A percentile compares a stretch with the other conserved stretches of the same genome.
Conservation (phyloP, 768 basidiomycete species). For the Pulveroboletus ravenelii region DNA sequence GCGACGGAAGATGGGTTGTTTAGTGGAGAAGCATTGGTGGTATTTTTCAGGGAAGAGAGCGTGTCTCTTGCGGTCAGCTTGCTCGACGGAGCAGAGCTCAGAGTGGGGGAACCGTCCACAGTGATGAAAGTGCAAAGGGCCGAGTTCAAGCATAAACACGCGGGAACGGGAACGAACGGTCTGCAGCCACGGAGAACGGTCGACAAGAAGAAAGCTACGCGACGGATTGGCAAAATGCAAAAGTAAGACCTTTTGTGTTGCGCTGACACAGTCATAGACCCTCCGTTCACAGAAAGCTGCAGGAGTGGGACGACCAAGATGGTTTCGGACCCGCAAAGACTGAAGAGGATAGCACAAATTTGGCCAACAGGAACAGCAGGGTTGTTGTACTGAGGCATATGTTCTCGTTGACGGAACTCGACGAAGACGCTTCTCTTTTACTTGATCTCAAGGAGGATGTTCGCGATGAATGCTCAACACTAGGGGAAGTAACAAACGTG, state of each 20-base stretch:
- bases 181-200: conserved; percentile 55
- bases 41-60: conserved; percentile 97
- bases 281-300: conserved; percentile 61
- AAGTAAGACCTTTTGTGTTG: conserved; percentile 43
- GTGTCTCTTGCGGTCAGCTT: conserved; percentile 79
- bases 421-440: conserved; percentile 77
- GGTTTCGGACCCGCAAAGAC: conserved; percentile 75
- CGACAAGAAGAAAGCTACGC: conserved; percentile 74
- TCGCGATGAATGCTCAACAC: conserved; percentile 80
- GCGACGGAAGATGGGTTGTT: conserved; percentile 82
- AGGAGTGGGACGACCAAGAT: conserved; percentile 93
- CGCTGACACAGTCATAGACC: not conserved
- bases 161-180: conserved; percentile 36
- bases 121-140: conserved; percentile 73
- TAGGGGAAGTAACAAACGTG: conserved; percentile 95
- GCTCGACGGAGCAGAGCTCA: conserved; percentile 87
- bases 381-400: conserved; percentile 94
- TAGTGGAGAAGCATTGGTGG: conserved; percentile 91
- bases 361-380: conserved; percentile 54
- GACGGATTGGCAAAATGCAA: conserved; percentile 80
- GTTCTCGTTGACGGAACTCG: conserved; percentile 84
- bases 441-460: conserved; percentile 97
- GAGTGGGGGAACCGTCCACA: conserved; percentile 71
- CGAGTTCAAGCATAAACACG: conserved; percentile 70
- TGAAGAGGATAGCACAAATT: conserved; percentile 40